Evolutionary conservation across 2,329 filamentous ascomycete species (phyloP).

Genomic region (Sordariomycetes sp.): DNA sequence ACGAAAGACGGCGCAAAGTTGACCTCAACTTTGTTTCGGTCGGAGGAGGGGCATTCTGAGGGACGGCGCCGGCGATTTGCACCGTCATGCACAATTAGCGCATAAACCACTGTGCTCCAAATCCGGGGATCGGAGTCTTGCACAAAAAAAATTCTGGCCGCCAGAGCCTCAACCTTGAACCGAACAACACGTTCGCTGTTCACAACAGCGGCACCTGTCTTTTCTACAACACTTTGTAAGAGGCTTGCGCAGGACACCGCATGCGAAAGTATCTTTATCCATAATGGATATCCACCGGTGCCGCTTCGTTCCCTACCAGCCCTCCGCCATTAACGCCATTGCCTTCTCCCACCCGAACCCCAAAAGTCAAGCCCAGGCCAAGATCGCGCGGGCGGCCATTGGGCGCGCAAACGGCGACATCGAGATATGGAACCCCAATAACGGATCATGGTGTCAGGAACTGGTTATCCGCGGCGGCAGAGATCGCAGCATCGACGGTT

Average conservation of each 20-base stretch:
- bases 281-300: conserved; percentile 96
- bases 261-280: neutral
- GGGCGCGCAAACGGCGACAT: conserved; percentile 93
- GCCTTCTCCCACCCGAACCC: conserved; percentile 74
- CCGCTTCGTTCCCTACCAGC: conserved; percentile 88
- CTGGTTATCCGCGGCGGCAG: conserved; percentile 74
- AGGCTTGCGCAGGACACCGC: neutral
- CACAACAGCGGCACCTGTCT: no score
- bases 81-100: no score
- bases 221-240: no score
- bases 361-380: conserved; percentile 35
- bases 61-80: no score
- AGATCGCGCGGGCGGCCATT: conserved; percentile 68
- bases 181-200: no score
- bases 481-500: conserved; percentile 78
- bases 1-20: no score
- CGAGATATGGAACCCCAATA: conserved; percentile 90
- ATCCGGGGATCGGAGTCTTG: no score
- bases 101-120: no score
- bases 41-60: no score
- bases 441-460: conserved; percentile 83
- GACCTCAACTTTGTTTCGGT: no score
- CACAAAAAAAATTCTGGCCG: no score
- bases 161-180: no score
- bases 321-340: conserved; percentile 86